Conservation (phyloP, 495 filamentous ascomycete species). For the Evansstolkia leycettana region DNA sequence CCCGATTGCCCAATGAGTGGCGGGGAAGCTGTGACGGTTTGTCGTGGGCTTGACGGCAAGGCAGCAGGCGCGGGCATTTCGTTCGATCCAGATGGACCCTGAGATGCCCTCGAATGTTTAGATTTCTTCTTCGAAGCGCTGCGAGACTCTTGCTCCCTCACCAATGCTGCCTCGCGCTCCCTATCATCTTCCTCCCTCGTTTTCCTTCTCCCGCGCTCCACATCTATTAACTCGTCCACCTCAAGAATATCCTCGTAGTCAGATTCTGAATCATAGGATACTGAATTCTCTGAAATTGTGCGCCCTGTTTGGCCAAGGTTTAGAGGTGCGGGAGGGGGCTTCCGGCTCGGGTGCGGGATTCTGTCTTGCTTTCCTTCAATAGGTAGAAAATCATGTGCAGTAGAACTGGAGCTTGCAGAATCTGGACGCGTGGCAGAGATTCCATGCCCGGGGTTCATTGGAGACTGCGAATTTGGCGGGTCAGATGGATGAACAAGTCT, state of each 20-base stretch:
- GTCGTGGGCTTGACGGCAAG: constrained; percentile 11
- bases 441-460: too few relatives aligned
- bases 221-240: constrained; percentile 45
- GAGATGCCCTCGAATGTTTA: constrained; percentile 10
- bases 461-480: too few relatives aligned
- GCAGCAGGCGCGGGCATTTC: constrained; percentile 7
- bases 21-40: constrained; percentile 15
- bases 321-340: constrained; percentile 74
- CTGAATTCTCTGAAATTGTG: constrained; percentile 31
- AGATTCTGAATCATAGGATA: constrained; percentile 55
- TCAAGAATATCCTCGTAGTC: constrained; percentile 73
- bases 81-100: background rate
- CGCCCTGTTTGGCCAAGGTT: constrained; percentile 43
- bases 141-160: constrained; percentile 49
- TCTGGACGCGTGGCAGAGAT: background rate
- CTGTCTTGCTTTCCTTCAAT: constrained; percentile 9
- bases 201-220: constrained; percentile 66
- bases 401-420: constrained; percentile 8
- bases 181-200: constrained; percentile 83
- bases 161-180: constrained; percentile 54
- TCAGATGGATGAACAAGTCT: too few relatives aligned
- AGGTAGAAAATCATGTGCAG: constrained; percentile 7
- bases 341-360: constrained; percentile 50
- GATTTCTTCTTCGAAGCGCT: constrained; percentile 52
- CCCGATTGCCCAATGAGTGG: constrained; percentile 16